Conservation (phyloP, 257 asterid genomes). For the Misopates orontium region DNA sequence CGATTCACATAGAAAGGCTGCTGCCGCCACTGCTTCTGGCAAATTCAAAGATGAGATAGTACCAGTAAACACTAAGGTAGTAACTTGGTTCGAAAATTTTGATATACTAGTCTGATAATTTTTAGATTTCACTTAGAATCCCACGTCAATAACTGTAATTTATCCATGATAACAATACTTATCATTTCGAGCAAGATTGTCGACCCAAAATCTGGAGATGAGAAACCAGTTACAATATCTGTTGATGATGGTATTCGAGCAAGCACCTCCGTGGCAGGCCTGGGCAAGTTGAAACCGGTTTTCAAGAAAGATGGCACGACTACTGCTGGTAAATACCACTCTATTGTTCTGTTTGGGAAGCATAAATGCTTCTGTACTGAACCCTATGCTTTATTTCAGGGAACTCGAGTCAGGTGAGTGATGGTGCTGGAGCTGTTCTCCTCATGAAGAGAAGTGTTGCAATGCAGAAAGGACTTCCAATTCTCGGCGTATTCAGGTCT, state of each 20-base stretch:
- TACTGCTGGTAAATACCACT: conserved; percentile 70
- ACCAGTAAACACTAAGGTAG: conserved; percentile 89
- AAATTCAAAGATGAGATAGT: conserved; percentile 91
- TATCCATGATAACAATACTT: conserved; percentile 21
- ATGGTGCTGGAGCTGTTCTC: conserved; percentile 99
- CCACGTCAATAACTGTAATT: background rate
- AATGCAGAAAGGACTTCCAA: conserved; percentile 87
- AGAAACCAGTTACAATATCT: conserved; percentile 79
- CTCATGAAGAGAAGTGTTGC: conserved; percentile 96
- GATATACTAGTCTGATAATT: no score
- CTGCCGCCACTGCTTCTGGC: conserved; percentile 96
- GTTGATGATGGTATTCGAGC: conserved; percentile 95
- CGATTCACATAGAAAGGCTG: conserved; percentile 94
- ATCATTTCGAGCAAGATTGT: conserved; percentile 55
- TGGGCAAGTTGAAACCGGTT: conserved; percentile 83
- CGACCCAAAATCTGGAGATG: conserved; percentile 95
- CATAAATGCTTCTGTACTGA: conserved; percentile 17
- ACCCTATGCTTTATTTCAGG: conserved; percentile 43
- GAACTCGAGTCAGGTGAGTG: conserved; percentile 96
- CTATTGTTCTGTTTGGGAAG: conserved; percentile 1
- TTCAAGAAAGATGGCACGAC: conserved; percentile 99
- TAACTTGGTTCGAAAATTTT: background rate
- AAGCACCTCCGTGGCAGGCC: conserved; percentile 53
- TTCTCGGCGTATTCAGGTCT: conserved; percentile 94
- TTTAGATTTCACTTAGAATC: background rate